Evolutionary conservation across 1,139 yeast genomes (phyloP), one percentile per base, ranked within the genome.

Genomic region (Ogataea hybrid): DNA sequence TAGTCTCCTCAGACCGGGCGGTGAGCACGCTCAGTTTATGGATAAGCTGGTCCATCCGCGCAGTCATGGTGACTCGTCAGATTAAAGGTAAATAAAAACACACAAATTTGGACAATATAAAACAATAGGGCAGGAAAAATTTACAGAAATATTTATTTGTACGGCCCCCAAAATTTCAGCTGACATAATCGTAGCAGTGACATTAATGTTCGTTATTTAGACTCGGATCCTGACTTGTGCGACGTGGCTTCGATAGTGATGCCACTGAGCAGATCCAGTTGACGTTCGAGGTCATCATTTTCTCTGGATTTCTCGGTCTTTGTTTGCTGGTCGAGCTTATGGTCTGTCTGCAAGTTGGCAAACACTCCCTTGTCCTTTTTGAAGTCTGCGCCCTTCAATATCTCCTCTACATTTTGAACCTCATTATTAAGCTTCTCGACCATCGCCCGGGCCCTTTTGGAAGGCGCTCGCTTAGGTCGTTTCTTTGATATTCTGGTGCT

Each of bases 221-320:
- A 28, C 15, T 28, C 8, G 17, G 31, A 7, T 14, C 16, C 10
- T 20, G 18, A 6, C 12, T 25, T 15, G 11, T 25, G 10, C 20
- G 31, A 11, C 21, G 20, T 18, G 20, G 20, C 20, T 6, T 32
- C 32, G n/a, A 37, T 12, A 5, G 28, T 27, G 21, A 47, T 36
- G 4, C 43, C 47, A 21, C 48, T 36, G 1, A 82, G 72, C 56
- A 77, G 52, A 46, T 81, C 87, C 48, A 84, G 64, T 60, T 84
- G 90, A 42, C 68, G 65, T 37, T 70, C 57, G 40, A 84, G 58
- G 43, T 77, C 83, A 32, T 67, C 65, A 30, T 81, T 50, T 72
- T 68, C 34, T 69, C 64, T 43, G 65, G 58, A 18, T 61, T 59
- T 61, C 44, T 70, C 63, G 43, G 69, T 67, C 35, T 72, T 72